These are phyloP conservation scores for Neophaeococcomyces aloes DNA, from an alignment of 2,329 filamentous ascomycete species.

Conservation along the genomic window DNA sequence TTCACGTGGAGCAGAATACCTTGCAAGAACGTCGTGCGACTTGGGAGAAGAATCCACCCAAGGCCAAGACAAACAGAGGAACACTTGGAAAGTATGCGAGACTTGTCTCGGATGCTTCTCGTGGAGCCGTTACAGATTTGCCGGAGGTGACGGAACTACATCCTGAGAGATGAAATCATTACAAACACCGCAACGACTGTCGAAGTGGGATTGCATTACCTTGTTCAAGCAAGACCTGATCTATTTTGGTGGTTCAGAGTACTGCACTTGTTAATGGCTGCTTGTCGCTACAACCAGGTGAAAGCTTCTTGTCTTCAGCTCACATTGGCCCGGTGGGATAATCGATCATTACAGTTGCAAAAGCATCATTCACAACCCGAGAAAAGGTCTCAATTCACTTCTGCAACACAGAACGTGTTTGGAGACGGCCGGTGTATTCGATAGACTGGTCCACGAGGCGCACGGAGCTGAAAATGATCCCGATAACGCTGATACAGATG, in stretches of 20 bases:
- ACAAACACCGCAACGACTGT: not conserved
- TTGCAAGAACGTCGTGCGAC: slow-evolving; percentile 46
- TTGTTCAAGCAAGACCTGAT: too few species aligned
- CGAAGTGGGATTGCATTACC: not conserved
- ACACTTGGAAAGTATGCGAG: slow-evolving; percentile 61
- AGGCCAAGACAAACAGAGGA: slow-evolving; percentile 49
- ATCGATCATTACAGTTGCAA: too few species aligned
- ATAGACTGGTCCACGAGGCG: too few species aligned
- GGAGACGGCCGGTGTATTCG: too few species aligned
- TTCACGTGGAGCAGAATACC: slow-evolving; percentile 57
- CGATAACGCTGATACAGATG: too few species aligned
- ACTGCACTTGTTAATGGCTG: not conserved
- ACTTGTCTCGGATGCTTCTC: slow-evolving; percentile 37
- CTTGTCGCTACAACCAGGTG: not conserved
- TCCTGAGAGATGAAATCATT: not conserved
- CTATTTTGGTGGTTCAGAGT: too few species aligned
- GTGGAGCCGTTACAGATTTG: slow-evolving; percentile 23
- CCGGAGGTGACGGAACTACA: slow-evolving; percentile 5
- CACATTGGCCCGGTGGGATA: too few species aligned
- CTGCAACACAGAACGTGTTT: too few species aligned
- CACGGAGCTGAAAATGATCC: too few species aligned
- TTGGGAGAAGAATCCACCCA: slow-evolving; percentile 50
- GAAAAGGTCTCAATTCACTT: too few species aligned
- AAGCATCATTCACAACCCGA: too few species aligned
- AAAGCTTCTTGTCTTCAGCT: not conserved